These are phyloP conservation scores for Cercospora berteroae DNA, from an alignment of 2,329 filamentous ascomycete species.

Conservation along the genomic window DNA sequence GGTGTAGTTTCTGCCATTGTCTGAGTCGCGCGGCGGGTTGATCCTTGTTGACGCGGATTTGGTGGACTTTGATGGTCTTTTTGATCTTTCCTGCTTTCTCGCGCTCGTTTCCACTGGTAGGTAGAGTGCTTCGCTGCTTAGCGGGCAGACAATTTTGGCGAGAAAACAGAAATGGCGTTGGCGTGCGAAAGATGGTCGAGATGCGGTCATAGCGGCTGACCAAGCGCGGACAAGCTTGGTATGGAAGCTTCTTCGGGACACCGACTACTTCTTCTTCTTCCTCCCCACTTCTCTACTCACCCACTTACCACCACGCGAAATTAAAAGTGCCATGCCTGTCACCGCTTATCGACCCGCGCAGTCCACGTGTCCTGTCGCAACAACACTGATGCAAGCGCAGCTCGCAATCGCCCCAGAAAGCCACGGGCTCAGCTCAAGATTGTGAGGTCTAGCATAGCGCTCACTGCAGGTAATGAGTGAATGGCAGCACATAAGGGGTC, in stretches of 20 bases:
- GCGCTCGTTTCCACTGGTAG: background rate
- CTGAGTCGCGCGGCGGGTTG: slow-evolving; percentile 3
- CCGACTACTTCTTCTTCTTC: background rate
- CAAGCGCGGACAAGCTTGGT: background rate
- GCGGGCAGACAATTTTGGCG: background rate
- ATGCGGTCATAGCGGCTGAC: slow-evolving; percentile 10
- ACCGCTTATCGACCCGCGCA: background rate
- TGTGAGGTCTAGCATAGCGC: background rate
- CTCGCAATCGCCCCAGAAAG: background rate
- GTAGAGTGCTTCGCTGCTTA: background rate
- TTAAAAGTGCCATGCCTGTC: background rate
- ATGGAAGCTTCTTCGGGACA: background rate
- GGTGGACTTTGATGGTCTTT: slow-evolving; percentile 5
- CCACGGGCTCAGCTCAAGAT: background rate
- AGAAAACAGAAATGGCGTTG: background rate
- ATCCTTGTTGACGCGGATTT: background rate
- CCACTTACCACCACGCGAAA: background rate
- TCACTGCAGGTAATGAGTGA: background rate
- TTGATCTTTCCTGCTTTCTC: background rate
- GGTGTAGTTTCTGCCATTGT: slow-evolving; percentile 19
- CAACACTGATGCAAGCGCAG: background rate
- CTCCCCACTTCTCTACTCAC: background rate
- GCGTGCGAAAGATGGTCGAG: slow-evolving; percentile 3
- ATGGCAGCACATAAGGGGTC: background rate
- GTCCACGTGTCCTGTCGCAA: background rate